Evolutionary conservation across 257 asterid genomes (phyloP).

Genomic region (Ajuga chamaepitys): DNA sequence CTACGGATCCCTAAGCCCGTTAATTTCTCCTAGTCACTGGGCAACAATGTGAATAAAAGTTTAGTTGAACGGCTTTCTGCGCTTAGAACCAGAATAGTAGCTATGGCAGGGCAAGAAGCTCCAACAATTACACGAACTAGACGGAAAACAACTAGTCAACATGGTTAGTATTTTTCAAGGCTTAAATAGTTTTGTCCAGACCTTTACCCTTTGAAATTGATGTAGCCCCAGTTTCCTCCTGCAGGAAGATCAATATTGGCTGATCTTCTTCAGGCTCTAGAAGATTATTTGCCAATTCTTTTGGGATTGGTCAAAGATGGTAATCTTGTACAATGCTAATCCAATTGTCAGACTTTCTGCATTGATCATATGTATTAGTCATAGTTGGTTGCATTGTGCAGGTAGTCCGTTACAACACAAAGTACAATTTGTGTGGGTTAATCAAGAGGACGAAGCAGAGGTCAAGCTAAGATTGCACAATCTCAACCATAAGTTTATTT

Average conservation of each 20-base stretch:
- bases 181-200: background rate
- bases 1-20: constrained; percentile 82
- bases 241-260: constrained; percentile 87
- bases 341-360: background rate
- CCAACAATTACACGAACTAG: constrained; percentile 95
- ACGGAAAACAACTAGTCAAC: constrained; percentile 77
- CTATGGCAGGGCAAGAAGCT: constrained; percentile 94
- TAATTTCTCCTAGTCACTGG: constrained; percentile 62
- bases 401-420: constrained; percentile 87
- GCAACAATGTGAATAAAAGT: constrained; percentile 49
- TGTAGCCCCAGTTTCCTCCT: constrained; percentile 32
- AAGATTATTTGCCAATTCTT: constrained; percentile 89
- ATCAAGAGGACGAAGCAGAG: constrained; percentile 98
- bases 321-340: constrained; percentile 21
- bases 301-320: constrained; percentile 94
- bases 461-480: constrained; percentile 27
- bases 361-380: constrained; percentile 14
- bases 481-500: constrained; percentile 11
- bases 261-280: constrained; percentile 90
- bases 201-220: constrained; percentile 20
- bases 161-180: constrained; percentile 46
- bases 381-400: constrained; percentile 26
- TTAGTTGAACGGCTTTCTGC: constrained; percentile 86
- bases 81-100: constrained; percentile 87
- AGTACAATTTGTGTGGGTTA: constrained; percentile 86